phyloP scores from a whole-genome alignment of 2,329 filamentous ascomycete species.

The Sclerotinia sclerotiorum region DNA sequence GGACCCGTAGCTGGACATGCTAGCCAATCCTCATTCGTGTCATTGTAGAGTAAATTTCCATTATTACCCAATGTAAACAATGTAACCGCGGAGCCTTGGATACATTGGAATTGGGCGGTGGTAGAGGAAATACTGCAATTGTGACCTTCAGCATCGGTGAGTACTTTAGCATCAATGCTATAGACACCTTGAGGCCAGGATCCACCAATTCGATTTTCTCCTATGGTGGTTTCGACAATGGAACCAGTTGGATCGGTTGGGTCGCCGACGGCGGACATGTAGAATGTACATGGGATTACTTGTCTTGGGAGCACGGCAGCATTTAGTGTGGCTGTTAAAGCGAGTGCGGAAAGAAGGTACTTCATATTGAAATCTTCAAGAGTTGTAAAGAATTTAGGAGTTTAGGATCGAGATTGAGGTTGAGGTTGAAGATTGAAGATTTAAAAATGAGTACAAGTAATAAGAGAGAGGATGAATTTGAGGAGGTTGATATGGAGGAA shows the following conservation, averaged over 20 bases:
- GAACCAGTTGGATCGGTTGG: conserved; percentile 30
- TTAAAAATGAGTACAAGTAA: conserved; percentile 8
- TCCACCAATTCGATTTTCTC: conserved; percentile 35
- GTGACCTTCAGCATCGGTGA: conserved; percentile 32
- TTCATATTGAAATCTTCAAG: conserved; percentile 24
- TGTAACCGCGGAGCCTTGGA: background rate
- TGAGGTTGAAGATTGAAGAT: background rate
- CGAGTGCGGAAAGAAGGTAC: conserved; percentile 20
- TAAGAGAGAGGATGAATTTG: background rate
- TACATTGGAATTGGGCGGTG: conserved; percentile 35
- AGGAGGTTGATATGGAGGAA: conserved; percentile 1
- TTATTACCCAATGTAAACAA: conserved; percentile 27
- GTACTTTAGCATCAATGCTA: conserved; percentile 28
- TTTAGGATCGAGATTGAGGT: background rate
- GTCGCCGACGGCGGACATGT: conserved; percentile 31
- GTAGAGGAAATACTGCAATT: conserved; percentile 34
- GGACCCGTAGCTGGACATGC: conserved; percentile 36
- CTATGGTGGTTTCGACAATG: conserved; percentile 31
- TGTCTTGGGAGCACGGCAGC: conserved; percentile 32
- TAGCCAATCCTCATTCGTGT: conserved; percentile 29
- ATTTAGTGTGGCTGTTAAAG: conserved; percentile 24
- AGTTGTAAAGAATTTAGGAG: background rate
- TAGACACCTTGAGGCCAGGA: conserved; percentile 32
- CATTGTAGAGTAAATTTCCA: conserved; percentile 29
- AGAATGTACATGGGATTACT: conserved; percentile 34